These are phyloP conservation scores for Hericium rajendrae DNA, from an alignment of 768 basidiomycete genomes.

Conservation along the genomic window DNA sequence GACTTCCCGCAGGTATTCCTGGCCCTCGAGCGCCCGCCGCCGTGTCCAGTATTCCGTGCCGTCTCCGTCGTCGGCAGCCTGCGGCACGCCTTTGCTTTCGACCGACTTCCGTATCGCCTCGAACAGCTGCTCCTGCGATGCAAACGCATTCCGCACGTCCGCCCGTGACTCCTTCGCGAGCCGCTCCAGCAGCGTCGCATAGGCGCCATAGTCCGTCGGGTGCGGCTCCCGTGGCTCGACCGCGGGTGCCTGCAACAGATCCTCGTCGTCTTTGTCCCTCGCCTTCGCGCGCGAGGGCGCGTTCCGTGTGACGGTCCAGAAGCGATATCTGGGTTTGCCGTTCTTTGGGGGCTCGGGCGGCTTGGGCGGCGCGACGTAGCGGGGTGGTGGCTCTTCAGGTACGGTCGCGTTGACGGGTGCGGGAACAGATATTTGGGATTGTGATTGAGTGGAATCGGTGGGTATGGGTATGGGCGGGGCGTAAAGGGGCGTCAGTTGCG, in stretches of 20 bases:
- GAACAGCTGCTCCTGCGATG: slow-evolving; percentile 22
- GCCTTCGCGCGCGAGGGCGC: slow-evolving; percentile 35
- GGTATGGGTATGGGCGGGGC: slow-evolving; percentile 20
- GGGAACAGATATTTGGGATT: slow-evolving; percentile 17
- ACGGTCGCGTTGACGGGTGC: slow-evolving; percentile 19
- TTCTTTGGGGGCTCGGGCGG: background rate
- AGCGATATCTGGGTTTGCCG: slow-evolving; percentile 31
- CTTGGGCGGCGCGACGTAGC: slow-evolving; percentile 5
- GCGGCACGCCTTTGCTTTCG: background rate
- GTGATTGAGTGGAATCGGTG: background rate
- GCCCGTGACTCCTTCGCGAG: slow-evolving; percentile 18
- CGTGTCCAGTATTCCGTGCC: background rate
- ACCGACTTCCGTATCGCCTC: slow-evolving; percentile 3
- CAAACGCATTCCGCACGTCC: slow-evolving; percentile 14
- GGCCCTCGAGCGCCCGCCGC: slow-evolving; percentile 37
- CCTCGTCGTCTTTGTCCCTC: slow-evolving; percentile 40
- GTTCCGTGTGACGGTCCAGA: slow-evolving; percentile 55
- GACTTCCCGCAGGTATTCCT: slow-evolving; percentile 60
- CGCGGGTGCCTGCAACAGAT: slow-evolving; percentile 30
- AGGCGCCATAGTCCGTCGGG: slow-evolving; percentile 53
- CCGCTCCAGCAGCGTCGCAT: slow-evolving; percentile 40
- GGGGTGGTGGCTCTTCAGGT: slow-evolving; percentile 17
- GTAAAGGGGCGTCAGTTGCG: slow-evolving; percentile 48
- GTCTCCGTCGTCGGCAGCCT: background rate
- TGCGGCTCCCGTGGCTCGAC: slow-evolving; percentile 43